These are phyloP conservation scores for Leccinum variabile DNA, from an alignment of 1,284 basidiomycete species.

Conservation along the genomic window DNA sequence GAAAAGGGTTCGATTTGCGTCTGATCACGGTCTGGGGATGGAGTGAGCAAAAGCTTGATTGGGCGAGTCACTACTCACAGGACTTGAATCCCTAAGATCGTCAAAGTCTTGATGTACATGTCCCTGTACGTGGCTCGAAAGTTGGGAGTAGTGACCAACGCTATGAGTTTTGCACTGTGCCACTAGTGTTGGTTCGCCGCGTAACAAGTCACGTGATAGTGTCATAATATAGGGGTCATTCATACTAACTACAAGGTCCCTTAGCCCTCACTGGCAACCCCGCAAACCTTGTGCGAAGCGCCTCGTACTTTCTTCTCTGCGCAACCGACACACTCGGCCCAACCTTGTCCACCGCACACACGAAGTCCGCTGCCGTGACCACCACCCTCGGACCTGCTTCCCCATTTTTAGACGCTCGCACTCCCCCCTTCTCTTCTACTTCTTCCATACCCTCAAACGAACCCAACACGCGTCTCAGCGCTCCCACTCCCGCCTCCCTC, in stretches of 20 bases:
- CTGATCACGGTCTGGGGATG: constrained; percentile 68
- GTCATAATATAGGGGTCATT: neutral
- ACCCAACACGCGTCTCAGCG: constrained; percentile 73
- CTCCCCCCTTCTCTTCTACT: neutral
- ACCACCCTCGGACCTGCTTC: constrained; percentile 33
- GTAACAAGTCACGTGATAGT: neutral
- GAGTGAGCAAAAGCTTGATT: constrained; percentile 5
- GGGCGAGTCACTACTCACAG: constrained; percentile 47
- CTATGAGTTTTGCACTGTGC: too few species aligned
- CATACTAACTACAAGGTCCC: neutral
- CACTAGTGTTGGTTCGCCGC: neutral
- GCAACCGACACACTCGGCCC: constrained; percentile 81
- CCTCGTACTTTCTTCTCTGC: constrained; percentile 84
- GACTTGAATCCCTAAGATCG: constrained; percentile 97
- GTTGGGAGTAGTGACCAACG: neutral
- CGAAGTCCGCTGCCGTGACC: constrained; percentile 72
- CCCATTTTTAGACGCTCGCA: constrained; percentile 10
- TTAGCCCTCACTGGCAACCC: constrained; percentile 56
- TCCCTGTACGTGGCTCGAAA: neutral
- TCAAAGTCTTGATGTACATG: constrained; percentile 90
- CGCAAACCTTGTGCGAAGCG: constrained; percentile 76
- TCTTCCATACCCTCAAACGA: constrained; percentile 50
- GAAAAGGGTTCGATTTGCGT: constrained; percentile 83
- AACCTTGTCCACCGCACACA: constrained; percentile 77
- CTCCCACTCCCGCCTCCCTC: constrained; percentile 86